Conservation (phyloP, 2,329 filamentous ascomycete genomes). For the Sclerotinia subarctica region DNA sequence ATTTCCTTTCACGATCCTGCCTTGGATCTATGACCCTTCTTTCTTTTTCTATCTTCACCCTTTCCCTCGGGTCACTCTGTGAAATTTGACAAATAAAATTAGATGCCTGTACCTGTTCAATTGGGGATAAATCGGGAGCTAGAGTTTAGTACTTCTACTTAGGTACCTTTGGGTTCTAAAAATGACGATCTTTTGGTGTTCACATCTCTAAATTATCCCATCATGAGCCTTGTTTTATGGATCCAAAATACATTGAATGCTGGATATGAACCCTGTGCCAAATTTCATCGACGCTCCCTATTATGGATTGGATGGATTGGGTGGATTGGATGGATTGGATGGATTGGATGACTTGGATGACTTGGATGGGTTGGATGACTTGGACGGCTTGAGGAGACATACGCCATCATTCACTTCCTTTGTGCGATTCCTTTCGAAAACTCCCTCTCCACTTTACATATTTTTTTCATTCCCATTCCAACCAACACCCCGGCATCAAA, state of each 20-base stretch:
- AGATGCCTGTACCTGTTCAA: not conserved
- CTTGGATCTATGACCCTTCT: not conserved
- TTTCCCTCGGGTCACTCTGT: constrained; percentile 20
- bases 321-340: too few species aligned
- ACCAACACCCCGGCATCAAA: not conserved
- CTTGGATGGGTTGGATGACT: too few species aligned
- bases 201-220: not conserved
- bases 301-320: too few species aligned
- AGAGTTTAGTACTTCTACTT: not conserved
- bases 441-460: too few species aligned
- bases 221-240: constrained; percentile 14
- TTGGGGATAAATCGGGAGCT: constrained; percentile 6
- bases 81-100: constrained; percentile 6
- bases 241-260: not conserved
- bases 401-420: not conserved
- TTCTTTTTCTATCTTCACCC: not conserved
- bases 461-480: not conserved
- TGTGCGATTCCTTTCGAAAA: constrained; percentile 11
- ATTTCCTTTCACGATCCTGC: constrained; percentile 7
- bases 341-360: too few species aligned
- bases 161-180: constrained; percentile 4
- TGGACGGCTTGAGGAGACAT: not conserved
- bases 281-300: constrained; percentile 3
- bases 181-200: not conserved
- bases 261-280: constrained; percentile 1